Evolutionary conservation across 257 asterid species (phyloP).

Genomic region (Solanum appendiculatum): DNA sequence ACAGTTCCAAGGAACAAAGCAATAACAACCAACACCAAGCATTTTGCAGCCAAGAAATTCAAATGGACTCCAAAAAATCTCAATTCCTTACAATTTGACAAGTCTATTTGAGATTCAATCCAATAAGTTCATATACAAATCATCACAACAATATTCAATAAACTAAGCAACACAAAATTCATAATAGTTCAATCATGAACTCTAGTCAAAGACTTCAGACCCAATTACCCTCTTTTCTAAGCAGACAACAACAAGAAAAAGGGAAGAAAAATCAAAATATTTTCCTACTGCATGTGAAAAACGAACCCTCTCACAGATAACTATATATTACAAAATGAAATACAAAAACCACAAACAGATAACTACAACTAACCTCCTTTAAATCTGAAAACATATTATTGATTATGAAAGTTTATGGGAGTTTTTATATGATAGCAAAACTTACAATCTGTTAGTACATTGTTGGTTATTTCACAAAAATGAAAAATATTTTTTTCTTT

Average conservation of each 20-base stretch:
- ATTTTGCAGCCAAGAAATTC: conserved; percentile 52
- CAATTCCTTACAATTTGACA: conserved; percentile 31
- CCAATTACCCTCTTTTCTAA: background rate
- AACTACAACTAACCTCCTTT: background rate
- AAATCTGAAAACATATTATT: background rate
- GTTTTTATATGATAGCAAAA: too few species aligned
- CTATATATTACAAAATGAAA: background rate
- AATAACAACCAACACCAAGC: conserved; percentile 25
- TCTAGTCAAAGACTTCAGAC: background rate
- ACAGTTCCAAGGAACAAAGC: conserved; percentile 41
- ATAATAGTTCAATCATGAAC: background rate
- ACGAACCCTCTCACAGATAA: background rate
- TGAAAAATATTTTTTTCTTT: too few species aligned
- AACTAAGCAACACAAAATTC: background rate
- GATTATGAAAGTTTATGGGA: too few species aligned
- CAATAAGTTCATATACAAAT: conserved; percentile 1
- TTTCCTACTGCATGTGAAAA: background rate
- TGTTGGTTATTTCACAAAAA: too few species aligned
- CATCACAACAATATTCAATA: background rate
- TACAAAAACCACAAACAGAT: background rate
- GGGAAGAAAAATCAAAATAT: background rate
- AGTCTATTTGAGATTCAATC: conserved; percentile 41
- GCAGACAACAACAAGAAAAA: background rate
- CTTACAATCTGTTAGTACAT: too few species aligned
- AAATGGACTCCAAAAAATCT: conserved; percentile 42